phyloP scores from a whole-genome alignment of 106 monocot species.

The Platanthera zijinensis region DNA sequence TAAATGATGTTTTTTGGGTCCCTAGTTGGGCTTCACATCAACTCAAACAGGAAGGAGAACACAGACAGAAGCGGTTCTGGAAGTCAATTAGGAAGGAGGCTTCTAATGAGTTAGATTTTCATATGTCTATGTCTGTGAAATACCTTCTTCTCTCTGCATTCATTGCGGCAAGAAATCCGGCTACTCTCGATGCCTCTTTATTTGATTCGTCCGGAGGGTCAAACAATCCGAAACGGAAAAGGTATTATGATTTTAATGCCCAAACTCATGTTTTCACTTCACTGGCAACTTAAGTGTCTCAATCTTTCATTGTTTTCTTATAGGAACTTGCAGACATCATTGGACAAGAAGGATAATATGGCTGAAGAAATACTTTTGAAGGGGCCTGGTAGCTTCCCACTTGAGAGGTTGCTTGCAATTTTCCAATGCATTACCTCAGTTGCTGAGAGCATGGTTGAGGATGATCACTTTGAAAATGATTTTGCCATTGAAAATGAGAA shows the following conservation, averaged over 20 bases:
- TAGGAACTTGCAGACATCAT: constrained; percentile 59
- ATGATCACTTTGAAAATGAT: constrained; percentile 20
- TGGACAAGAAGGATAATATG: constrained; percentile 47
- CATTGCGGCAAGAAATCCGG: constrained; percentile 88
- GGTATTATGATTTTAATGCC: constrained; percentile 29
- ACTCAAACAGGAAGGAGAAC: constrained; percentile 10
- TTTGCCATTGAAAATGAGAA: constrained; percentile 10
- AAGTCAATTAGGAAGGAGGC: constrained; percentile 22
- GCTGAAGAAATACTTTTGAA: constrained; percentile 69
- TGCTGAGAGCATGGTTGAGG: constrained; percentile 30
- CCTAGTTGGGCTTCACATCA: constrained; percentile 20
- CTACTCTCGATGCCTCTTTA: constrained; percentile 83
- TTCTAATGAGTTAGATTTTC: constrained; percentile 66
- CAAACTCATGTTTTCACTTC: background rate
- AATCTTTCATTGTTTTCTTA: constrained; percentile 5
- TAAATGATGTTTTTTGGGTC: constrained; percentile 51
- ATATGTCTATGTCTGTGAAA: constrained; percentile 84
- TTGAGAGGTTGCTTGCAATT: constrained; percentile 87
- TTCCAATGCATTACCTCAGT: constrained; percentile 89
- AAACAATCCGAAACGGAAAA: constrained; percentile 51
- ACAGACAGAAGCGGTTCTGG: constrained; percentile 26
- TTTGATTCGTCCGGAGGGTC: constrained; percentile 79
- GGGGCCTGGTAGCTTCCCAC: constrained; percentile 87
- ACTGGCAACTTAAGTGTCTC: background rate
- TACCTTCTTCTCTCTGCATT: constrained; percentile 93